Evolutionary conservation across 164 flowering plant genomes (phyloP), one percentile per base, ranked within the genome.

Genomic region (Kingdonia uniflora): DNA sequence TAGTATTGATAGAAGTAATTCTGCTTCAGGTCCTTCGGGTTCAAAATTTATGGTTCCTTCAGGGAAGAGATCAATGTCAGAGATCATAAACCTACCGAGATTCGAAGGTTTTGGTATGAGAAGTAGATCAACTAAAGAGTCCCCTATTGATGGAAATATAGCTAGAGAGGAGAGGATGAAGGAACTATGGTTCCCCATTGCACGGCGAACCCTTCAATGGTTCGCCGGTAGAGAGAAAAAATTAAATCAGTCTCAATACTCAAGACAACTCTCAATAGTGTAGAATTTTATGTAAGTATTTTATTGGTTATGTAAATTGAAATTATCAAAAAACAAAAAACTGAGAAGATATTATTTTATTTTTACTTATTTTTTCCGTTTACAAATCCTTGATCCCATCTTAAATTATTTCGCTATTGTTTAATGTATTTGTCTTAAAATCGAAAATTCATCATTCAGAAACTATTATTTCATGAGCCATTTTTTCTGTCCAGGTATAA

Each of bases 51-150:
- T 65, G 57, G 20, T 15, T 58, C 58, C 73, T 0, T 35, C 65
- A 0, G 77, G 72, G 24, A 77, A 63, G 68, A 76, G 92, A 63
- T 76, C 90, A 8, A 66, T 76, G 79, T 89, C 97, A 0, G 97
- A 89, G 23, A 89, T 84, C 29, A 73, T 74, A 24, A 76, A 61
- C 10, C 13, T 75, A 42, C 62, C 92, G 17, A 79, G 95, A 59
- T 74, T 75, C 55, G 38, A 25, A 24, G 66, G 65, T 21, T 29
- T 29, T 17, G 53, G 55, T 1, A 24, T 10, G 11, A 65, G 13
- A 24, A 70, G 37, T 16, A 61, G 53, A 43, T 29, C 35, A 8
- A 24, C 8, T 7, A 26, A 40, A 7, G 68, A 59, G 16, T 7
- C 58, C 42, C 16, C 22, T 17, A 8, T 29, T 29, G 21, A 24